These are phyloP conservation scores for Candida sakaeoensis DNA, from an alignment of 805 yeast species.

Conservation along the genomic window DNA sequence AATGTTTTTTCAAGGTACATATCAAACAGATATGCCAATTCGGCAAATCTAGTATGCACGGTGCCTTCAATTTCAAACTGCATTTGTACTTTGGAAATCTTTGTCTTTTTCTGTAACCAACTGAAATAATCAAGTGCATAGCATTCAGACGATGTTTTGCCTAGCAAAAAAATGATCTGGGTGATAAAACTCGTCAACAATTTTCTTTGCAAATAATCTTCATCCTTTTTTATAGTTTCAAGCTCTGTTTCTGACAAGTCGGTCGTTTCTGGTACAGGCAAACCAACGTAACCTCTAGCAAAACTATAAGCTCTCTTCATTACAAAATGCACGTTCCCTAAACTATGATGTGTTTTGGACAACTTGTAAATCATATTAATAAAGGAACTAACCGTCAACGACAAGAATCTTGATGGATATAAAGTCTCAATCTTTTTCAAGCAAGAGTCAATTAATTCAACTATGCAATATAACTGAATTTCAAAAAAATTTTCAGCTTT, in stretches of 20 bases:
- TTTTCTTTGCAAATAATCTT: constrained; percentile 59
- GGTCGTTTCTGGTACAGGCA: constrained; percentile 44
- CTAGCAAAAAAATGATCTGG: constrained; percentile 41
- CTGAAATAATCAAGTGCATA: constrained; percentile 22
- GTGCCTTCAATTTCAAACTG: constrained; percentile 14
- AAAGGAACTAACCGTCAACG: constrained; percentile 61
- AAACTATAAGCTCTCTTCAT: constrained; percentile 63
- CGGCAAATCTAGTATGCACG: constrained; percentile 21
- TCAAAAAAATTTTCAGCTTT: constrained; percentile 36
- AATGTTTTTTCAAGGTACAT: constrained; percentile 48
- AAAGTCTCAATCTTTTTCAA: constrained; percentile 60
- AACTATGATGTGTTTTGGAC: constrained; percentile 4
- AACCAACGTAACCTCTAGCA: constrained; percentile 44
- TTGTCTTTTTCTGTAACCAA: constrained; percentile 16
- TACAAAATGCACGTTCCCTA: constrained; percentile 35
- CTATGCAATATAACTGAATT: constrained; percentile 59
- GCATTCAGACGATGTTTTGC: constrained; percentile 16
- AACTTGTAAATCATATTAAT: constrained; percentile 37
- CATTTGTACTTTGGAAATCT: constrained; percentile 1
- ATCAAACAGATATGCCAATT: constrained; percentile 63
- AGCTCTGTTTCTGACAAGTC: constrained; percentile 35
- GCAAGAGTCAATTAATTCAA: constrained; percentile 61
- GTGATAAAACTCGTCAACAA: constrained; percentile 63
- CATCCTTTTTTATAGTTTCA: constrained; percentile 45
- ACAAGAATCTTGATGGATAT: constrained; percentile 76